Conservation (phyloP, 345 rosid species). For the Moricandia moricandioides region DNA sequence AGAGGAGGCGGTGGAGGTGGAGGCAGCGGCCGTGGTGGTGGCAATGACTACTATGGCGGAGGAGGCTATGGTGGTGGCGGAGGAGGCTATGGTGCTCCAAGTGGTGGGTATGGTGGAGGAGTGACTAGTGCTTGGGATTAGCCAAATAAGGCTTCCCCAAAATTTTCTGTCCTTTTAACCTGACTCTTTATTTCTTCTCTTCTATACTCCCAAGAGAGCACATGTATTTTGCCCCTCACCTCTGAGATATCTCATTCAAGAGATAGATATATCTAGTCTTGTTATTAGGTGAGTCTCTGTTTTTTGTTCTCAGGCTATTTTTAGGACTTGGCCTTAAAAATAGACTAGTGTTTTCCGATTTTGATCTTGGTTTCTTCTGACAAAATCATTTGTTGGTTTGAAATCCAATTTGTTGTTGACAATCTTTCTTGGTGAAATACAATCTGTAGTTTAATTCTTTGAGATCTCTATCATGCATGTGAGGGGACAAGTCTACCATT, state of each 20-base stretch:
- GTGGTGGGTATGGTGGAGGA: conserved; percentile 44
- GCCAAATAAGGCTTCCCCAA: conserved; percentile 24
- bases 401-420: conserved; percentile 49
- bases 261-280: conserved; percentile 23
- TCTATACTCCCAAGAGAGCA: conserved; percentile 29
- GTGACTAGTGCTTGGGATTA: conserved; percentile 89
- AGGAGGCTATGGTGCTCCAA: conserved; percentile 34
- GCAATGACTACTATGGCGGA: conserved; percentile 37
- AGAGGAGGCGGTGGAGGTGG: conserved; percentile 46
- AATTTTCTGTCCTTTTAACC: conserved; percentile 17
- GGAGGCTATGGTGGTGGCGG: conserved; percentile 39
- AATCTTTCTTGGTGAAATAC: conserved; percentile 34
- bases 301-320: conserved; percentile 29
- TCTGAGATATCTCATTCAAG: not conserved
- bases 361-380: conserved; percentile 24
- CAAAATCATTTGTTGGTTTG: conserved; percentile 34
- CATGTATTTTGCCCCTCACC: conserved; percentile 20
- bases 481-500: not conserved
- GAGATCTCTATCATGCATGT: not conserved
- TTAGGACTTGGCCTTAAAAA: conserved; percentile 32
- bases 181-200: conserved; percentile 23
- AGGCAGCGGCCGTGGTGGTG: conserved; percentile 26
- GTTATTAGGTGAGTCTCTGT: conserved; percentile 28
- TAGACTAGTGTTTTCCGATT: conserved; percentile 33
- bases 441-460: not conserved